These are phyloP conservation scores for Silene latifolia DNA, from an alignment of 148 eudicot genomes.

Conservation along the genomic window DNA sequence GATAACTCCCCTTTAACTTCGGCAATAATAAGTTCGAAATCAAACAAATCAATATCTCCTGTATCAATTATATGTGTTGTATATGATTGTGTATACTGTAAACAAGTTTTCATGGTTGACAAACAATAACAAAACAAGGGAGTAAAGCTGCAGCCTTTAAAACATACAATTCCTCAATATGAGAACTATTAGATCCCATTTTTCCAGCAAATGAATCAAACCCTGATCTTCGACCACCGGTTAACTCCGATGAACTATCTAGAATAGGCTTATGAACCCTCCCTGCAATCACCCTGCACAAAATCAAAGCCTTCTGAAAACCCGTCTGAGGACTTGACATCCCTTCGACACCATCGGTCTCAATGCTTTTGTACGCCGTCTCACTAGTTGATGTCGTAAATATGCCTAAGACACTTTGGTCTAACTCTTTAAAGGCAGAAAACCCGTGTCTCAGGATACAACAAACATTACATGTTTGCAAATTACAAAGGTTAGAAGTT, in stretches of 20 bases:
- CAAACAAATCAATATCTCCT: too few relatives aligned
- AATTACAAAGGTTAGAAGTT: slow-evolving; percentile 49
- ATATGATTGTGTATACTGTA: background rate
- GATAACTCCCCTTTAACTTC: too few relatives aligned
- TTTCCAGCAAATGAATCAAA: slow-evolving; percentile 72
- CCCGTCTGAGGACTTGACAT: background rate
- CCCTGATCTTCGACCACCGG: slow-evolving; percentile 31
- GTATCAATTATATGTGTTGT: background rate
- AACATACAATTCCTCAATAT: slow-evolving; percentile 59
- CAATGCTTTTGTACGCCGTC: slow-evolving; percentile 41
- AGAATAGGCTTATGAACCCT: slow-evolving; percentile 58
- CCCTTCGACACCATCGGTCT: slow-evolving; percentile 7
- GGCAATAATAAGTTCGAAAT: too few relatives aligned
- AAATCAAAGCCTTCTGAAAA: slow-evolving; percentile 47
- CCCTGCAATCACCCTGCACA: slow-evolving; percentile 77
- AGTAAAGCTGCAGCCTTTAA: slow-evolving; percentile 56
- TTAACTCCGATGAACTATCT: slow-evolving; percentile 40
- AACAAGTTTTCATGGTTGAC: slow-evolving; percentile 30
- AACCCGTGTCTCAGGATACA: slow-evolving; percentile 53
- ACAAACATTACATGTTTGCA: slow-evolving; percentile 45
- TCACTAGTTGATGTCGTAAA: slow-evolving; percentile 61
- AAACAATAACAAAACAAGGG: slow-evolving; percentile 74
- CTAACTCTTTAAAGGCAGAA: slow-evolving; percentile 19
- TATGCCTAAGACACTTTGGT: slow-evolving; percentile 39
- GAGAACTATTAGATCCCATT: slow-evolving; percentile 37